Evolutionary conservation across 495 filamentous ascomycete species (phyloP).

Genomic region (Evansstolkia leycettana): DNA sequence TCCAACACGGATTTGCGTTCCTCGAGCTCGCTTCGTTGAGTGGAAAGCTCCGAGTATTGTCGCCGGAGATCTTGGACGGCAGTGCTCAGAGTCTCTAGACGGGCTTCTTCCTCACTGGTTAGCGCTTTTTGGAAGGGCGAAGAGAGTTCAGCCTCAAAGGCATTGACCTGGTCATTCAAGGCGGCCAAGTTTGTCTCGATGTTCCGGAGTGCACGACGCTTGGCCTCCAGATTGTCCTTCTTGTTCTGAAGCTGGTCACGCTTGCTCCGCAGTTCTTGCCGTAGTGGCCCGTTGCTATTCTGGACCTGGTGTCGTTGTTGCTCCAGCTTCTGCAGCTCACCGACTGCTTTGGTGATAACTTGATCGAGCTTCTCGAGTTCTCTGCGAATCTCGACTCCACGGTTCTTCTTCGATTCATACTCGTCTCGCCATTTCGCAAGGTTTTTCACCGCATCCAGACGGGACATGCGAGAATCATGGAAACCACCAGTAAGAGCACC

Average conservation of each 20-base stretch:
- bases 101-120: constrained; percentile 66
- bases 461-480: constrained; percentile 69
- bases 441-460: constrained; percentile 71
- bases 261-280: constrained; percentile 59
- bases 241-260: constrained; percentile 58
- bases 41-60: constrained; percentile 61
- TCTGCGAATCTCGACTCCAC: constrained; percentile 44
- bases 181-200: constrained; percentile 66
- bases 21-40: constrained; percentile 66
- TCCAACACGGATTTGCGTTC: constrained; percentile 68
- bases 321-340: constrained; percentile 72
- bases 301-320: constrained; percentile 68
- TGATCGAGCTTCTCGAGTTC: constrained; percentile 72
- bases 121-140: constrained; percentile 90
- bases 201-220: constrained; percentile 53
- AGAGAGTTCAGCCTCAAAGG: constrained; percentile 64
- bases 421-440: constrained; percentile 62
- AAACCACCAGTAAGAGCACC: constrained; percentile 92
- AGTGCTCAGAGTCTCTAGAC: constrained; percentile 56
- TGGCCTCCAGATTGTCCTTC: constrained; percentile 62
- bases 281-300: constrained; percentile 68
- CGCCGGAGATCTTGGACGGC: constrained; percentile 60
- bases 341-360: constrained; percentile 67
- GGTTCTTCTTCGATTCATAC: constrained; percentile 51
- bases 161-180: constrained; percentile 56